Evolutionary conservation across 129 eudicot species (phyloP), one percentile per base, ranked within the genome.

Genomic region (Centella asiatica): DNA sequence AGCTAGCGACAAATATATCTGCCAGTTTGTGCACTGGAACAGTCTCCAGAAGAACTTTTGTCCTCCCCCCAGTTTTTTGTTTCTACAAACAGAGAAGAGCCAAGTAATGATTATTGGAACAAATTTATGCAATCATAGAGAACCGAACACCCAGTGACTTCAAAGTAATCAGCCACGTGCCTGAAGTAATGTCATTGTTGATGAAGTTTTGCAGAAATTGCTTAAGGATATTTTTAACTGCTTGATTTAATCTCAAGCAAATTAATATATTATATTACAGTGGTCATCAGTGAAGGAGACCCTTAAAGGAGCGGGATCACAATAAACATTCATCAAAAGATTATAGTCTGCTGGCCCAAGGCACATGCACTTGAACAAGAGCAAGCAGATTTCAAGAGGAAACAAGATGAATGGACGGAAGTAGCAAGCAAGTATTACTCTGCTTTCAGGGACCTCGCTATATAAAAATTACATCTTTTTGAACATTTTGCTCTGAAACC

Each of bases 1-100:
- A 93, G 79, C 96, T 93, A 58, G 99, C 96, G 32, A 87, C 96
- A 80, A 93, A 93, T 58, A 93, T 87, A 70, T 93, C 99, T 55
- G 96, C 99, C 81, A 93, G 68, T 65, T 85, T 87, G 85, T 87
- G 95, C 60, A 93, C 77, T 12, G 96, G 96, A 37, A 93, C 96
- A 1, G 99, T 87, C 84, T 93, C 99, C 42, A 93, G 79, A 53
- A 85, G 95, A 72, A 85, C 82, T 79, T 93, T 93, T 11, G 99
- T 87, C 70, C 87, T 87, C 71, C 95, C 96, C 26, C 85, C 95
- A 32, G 92, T 93, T 76, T 93, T 93, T 82, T 93, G 96, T 76
- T 93, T 93, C 96, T 93, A 62, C 6, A 36, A 44, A 7, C 61
- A 76, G 24, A 67, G 72, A 24, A 52, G 39, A 44, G 13, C 10